A percentile compares a stretch with the other conserved stretches of the same genome.
Evolutionary conservation across 805 yeast species (phyloP).

Genomic region (Priceomyces haplophilus): DNA sequence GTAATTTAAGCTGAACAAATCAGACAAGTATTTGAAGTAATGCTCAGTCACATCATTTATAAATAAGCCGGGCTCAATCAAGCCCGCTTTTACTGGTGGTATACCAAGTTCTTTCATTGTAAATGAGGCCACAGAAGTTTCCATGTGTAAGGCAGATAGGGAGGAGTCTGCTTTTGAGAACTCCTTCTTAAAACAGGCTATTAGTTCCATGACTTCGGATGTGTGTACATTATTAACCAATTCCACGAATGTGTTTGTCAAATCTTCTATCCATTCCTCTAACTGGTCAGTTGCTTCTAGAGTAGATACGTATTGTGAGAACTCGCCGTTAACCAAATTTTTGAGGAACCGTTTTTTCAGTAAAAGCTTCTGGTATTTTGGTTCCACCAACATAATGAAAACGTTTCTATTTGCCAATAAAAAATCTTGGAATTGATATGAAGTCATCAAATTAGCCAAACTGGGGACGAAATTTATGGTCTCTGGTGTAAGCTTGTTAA

Average conservation of each 20-base stretch:
- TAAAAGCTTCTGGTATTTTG: slow-evolving; percentile 5
- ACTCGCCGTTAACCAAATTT: slow-evolving; percentile 13
- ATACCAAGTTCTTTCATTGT: slow-evolving; percentile 2
- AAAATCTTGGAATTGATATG: slow-evolving; percentile 9
- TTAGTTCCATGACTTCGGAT: slow-evolving; percentile 11
- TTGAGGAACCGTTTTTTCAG: slow-evolving; percentile 7
- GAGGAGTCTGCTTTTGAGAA: slow-evolving; percentile 3
- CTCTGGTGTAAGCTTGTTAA: neutral
- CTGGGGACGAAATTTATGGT: slow-evolving; percentile 4
- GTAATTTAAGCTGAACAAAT: slow-evolving; percentile 9
- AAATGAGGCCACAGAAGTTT: neutral
- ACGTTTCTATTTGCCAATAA: slow-evolving; percentile 12
- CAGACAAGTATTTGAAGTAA: slow-evolving; percentile 7
- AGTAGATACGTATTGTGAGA: slow-evolving; percentile 17
- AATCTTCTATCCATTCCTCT: slow-evolving; percentile 10
- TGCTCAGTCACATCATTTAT: slow-evolving; percentile 5
- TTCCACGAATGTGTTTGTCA: slow-evolving; percentile 8
- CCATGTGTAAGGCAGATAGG: neutral
- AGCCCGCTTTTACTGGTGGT: neutral
- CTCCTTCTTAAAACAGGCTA: slow-evolving; percentile 5
- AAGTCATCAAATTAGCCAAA: slow-evolving; percentile 8
- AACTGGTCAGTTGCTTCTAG: slow-evolving; percentile 7
- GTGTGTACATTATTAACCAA: slow-evolving; percentile 12
- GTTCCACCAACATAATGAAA: slow-evolving; percentile 7
- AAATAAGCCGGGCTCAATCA: neutral